Base-by-base conservation (phyloP, 2,329 filamentous ascomycete species). In the Ophiosphaerella korrae region DNA sequence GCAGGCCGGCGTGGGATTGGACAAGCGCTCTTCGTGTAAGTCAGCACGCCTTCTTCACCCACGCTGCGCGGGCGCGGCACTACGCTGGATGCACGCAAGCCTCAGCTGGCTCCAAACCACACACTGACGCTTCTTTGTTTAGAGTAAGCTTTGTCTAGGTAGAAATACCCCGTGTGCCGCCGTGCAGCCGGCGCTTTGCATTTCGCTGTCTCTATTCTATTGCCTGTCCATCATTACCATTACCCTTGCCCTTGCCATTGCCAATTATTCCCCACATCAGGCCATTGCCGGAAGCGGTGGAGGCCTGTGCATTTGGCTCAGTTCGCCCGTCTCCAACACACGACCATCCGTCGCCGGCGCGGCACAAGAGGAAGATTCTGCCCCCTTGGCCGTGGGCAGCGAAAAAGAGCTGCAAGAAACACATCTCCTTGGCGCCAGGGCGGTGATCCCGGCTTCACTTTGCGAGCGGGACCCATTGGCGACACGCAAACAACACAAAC, bases 241-340 rank as follows among this genome's bases (percentile, higher is more conserved):
- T 52, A 44, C 55, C 45, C n/a, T n/a, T n/a, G n/a, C n/a, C n/a
- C n/a, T n/a, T 21, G 18, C 46, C 63, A 59, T 56, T 52, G 45
- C 55, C 45, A 52, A 29, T 29, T 29, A 55, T 57, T 33, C 35
- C 26, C 35, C 45, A 36, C 56, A 53, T 64, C 64, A 64, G 56
- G 50, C 61, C 60, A 62, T 57, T 50, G 52, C 62, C 64, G 63
- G 53, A 67, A 70, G 59, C 64, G 55, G 65, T 52, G 53, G 56
- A 45, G 53, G 50, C 38, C 51, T 48, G 52, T 55, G 61, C 57
- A 57, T 29, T 12, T 42, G 36, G 54, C 52, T 47, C 52, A 53
- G 48, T 56, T 56, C 34, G 53, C 62, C 65, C 49, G 58, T 52
- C 58, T 57, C 16, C 8, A 39, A 21, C 21, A 24, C 37, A 23